These are phyloP conservation scores for Podosphaera fusca DNA, from an alignment of 2,329 filamentous ascomycete species.

Conservation along the genomic window DNA sequence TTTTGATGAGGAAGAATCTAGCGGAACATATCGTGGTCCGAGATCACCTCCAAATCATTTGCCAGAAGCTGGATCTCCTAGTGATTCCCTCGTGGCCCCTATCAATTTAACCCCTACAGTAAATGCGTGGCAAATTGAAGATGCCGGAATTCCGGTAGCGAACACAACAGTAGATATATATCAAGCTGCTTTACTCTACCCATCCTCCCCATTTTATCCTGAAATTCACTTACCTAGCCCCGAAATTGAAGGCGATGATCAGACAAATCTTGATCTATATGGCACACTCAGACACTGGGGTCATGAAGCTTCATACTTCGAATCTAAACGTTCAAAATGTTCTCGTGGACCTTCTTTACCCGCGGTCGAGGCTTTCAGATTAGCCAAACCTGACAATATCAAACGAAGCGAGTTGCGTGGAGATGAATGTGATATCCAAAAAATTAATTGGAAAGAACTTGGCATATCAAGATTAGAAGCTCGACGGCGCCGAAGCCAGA, in stretches of 20 bases:
- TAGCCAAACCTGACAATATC: conserved; percentile 10
- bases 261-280: not conserved
- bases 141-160: no score
- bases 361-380: conserved; percentile 4
- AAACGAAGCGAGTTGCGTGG: conserved; percentile 27
- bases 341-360: not conserved
- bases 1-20: not conserved
- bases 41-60: not conserved
- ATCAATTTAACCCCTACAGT: not conserved
- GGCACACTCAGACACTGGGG: not conserved
- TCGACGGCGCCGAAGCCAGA: conserved; percentile 22
- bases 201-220: not conserved
- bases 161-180: not conserved
- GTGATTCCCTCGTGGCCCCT: not conserved
- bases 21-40: not conserved
- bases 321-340: not conserved
- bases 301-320: not conserved
- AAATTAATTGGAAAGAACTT: conserved; percentile 31
- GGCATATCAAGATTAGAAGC: conserved; percentile 27
- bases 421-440: conserved; percentile 33
- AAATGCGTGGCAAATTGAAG: not conserved
- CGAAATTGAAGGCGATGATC: not conserved
- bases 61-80: not conserved
- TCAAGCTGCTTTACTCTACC: not conserved
- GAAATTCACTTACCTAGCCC: not conserved